Conservation (phyloP, 805 yeast species). For the Wickerhamiella siamensis region DNA sequence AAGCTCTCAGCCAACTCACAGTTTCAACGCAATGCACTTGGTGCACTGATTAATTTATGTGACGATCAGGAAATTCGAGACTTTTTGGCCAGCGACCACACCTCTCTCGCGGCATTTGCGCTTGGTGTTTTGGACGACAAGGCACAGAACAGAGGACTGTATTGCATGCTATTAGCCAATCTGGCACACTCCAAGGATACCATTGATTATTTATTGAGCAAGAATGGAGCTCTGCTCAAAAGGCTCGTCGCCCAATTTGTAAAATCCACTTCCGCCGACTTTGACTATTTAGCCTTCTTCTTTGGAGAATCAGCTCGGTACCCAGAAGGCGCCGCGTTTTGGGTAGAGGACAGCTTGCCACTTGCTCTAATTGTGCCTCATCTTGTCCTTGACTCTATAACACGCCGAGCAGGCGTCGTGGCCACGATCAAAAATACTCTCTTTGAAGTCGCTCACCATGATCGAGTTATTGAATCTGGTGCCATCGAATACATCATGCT, state of each 20-base stretch:
- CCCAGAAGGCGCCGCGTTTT: conserved; percentile 43
- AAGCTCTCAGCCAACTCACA: conserved; percentile 13
- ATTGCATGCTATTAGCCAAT: conserved; percentile 73
- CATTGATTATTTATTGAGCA: conserved; percentile 34
- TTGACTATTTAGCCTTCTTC: conserved; percentile 71
- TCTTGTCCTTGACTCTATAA: conserved; percentile 61
- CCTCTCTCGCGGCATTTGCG: conserved; percentile 29
- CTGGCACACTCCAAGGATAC: conserved; percentile 65
- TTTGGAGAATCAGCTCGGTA: conserved; percentile 84
- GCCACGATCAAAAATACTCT: conserved; percentile 81
- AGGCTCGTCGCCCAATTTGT: conserved; percentile 58
- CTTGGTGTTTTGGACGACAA: background rate
- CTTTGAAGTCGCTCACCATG: conserved; percentile 64
- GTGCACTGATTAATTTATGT: conserved; percentile 72
- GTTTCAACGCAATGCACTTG: conserved; percentile 48
- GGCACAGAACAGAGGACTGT: conserved; percentile 62
- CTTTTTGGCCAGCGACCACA: conserved; percentile 45
- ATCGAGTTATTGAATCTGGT: conserved; percentile 41
- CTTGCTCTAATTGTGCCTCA: conserved; percentile 68
- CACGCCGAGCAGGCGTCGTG: conserved; percentile 84
- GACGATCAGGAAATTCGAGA: conserved; percentile 52
- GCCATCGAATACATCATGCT: conserved; percentile 62
- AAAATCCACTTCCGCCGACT: conserved; percentile 69
- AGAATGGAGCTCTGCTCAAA: conserved; percentile 44
- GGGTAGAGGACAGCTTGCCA: conserved; percentile 65